Base-by-base conservation (phyloP, 495 filamentous ascomycete species). In the Thermothielavioides terrestris region DNA sequence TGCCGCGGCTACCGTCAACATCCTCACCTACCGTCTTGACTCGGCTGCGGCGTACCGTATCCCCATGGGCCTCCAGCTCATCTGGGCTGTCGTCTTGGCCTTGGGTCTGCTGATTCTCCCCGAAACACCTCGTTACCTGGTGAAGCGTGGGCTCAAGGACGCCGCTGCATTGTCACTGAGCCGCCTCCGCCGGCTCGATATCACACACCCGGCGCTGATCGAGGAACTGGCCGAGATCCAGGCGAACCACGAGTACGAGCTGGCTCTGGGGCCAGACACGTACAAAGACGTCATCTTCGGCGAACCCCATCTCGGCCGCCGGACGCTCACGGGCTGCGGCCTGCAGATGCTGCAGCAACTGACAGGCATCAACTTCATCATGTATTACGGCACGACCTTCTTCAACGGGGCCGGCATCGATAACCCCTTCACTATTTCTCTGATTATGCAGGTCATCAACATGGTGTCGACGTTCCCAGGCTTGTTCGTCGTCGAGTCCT, bases 211-310 rank as follows among this genome's bases (percentile, higher is more conserved):
- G 0, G 78, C 82, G 32, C 65, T 95, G 35, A 64, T 88, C 56
- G 81, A 83, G 46, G 89, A 95, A 59, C 75, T 94, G 21, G 77
- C 85, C 25, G 89, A 95, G 66, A 91, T 95, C 66, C 78, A 87
- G 58, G 87, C 88, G 38, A 92, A 91, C 67, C 84, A 95, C 69
- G 84, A 91, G 54, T 91, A 88, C 62, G 89, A 94, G 66, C 66
- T 88, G 52, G 75, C 77, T 26, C 67, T 91, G n/a, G 86, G 86
- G 6, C 77, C 80, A 27, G 79, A 86, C 30, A 77, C 77, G 18
- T 95, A 90, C 66, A 61, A 77, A 25, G 88, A 94, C 55, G 79
- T 86, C 53, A 68, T 89, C 50, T 70, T 75, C 12, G 82, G 82
- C 7, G 64, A 74, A 27, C 73, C 76, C 15, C 76, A 78, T 51